Base-by-base conservation (phyloP, 2,329 filamentous ascomycete species). In the Cladosporium sp. region DNA sequence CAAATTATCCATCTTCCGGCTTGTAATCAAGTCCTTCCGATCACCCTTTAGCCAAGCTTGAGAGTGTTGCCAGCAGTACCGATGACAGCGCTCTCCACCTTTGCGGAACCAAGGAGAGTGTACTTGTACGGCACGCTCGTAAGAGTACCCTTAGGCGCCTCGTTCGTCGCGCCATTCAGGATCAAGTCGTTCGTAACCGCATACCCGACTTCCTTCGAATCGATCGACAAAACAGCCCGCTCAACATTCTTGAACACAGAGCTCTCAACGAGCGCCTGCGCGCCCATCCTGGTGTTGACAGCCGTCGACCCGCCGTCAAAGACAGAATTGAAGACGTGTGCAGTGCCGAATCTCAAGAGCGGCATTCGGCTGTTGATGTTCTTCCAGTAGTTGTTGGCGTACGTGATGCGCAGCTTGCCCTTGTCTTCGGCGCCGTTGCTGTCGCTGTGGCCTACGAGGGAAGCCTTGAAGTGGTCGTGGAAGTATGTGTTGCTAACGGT, bases 291-390 rank as follows among this genome's bases (percentile, higher is more conserved):
- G 4, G 74, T 73, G 69, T 78, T 76, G 63, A 78, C 72, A 17
- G 72, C 75, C 34, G 63, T 65, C 55, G 74, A 71, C 22, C 62
- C 63, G 20, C 73, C 69, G 25, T 76, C 72, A 67, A 72, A 80
- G 69, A 76, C 77, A 67, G 71, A 79, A 77, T 83, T 85, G 76
- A 80, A 83, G 64, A 83, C 69, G 73, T 89, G 86, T 11, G 76
- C 84, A 39, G 83, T 87, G 30, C 86, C 86, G 75, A 88, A 89
- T 64, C 86, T 84, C 70, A 88, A 70, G 3, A 80, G 83, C 4
- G 87, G 86, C 0, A 75, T 76, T 57, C 86, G 85, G 8, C 82
- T 85, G 78, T 86, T 84, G 69, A 87, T 73, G 76, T 87, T 86
- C 64, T 69, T 67, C 78, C 79, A 88, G 77, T 83, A 78, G 80